Conservation (phyloP, 352 stramenopile genomes). For the Globisporangium iwayamae region DNA sequence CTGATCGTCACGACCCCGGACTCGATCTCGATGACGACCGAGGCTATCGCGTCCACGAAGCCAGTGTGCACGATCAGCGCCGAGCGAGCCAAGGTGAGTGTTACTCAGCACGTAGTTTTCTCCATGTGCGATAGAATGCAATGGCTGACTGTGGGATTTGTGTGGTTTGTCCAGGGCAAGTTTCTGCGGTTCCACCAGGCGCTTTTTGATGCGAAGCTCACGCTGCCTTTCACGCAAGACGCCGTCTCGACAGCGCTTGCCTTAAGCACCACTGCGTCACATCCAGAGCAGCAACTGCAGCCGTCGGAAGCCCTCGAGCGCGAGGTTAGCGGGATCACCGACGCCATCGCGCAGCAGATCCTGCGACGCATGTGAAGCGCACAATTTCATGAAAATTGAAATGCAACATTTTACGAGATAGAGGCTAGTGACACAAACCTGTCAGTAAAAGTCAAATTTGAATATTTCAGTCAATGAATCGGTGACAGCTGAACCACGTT, state of each 20-base stretch:
- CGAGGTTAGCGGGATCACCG: slow-evolving; percentile 31
- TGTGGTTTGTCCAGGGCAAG: slow-evolving; percentile 34
- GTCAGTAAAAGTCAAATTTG: background rate
- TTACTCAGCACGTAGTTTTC: background rate
- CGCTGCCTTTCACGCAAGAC: slow-evolving; percentile 23
- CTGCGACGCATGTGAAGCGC: background rate
- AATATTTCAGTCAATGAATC: background rate
- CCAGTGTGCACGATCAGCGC: slow-evolving; percentile 48
- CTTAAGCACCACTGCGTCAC: background rate
- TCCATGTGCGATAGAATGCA: background rate
- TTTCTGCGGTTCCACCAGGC: slow-evolving; percentile 51
- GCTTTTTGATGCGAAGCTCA: slow-evolving; percentile 28
- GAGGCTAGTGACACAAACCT: background rate
- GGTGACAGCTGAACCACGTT: background rate
- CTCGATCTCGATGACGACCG: slow-evolving; percentile 80
- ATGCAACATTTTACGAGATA: background rate
- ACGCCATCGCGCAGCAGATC: slow-evolving; percentile 16
- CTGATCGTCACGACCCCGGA: slow-evolving; percentile 69
- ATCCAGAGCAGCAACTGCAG: background rate
- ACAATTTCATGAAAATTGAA: background rate
- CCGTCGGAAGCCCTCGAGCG: slow-evolving; percentile 29
- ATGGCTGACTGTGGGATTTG: background rate
- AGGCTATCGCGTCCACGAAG: slow-evolving; percentile 55
- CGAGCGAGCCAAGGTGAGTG: slow-evolving; percentile 38
- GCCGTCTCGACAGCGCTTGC: slow-evolving; percentile 11